Percentiles rank a stretch among this genome's conserved stretches.
These are phyloP conservation scores for Pythium aristosporum DNA, from an alignment of 352 stramenopile genomes.

Conservation along the genomic window DNA sequence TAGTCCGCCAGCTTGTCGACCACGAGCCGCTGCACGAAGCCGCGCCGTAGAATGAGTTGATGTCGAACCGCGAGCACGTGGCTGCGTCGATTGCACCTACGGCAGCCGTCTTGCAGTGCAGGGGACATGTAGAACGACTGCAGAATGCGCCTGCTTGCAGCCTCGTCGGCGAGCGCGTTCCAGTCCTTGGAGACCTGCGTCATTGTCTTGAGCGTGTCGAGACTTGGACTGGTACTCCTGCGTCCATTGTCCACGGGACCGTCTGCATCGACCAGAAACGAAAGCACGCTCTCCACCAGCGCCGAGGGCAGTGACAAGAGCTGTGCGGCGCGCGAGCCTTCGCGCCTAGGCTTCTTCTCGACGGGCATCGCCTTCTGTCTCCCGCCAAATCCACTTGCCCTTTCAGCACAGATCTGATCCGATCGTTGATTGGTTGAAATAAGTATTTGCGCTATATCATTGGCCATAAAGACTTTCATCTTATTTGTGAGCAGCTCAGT, in stretches of 20 bases:
- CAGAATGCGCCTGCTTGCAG: not conserved
- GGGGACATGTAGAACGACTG: not conserved
- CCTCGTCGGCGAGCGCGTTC: not conserved
- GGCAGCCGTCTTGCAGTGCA: not conserved
- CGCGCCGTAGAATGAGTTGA: slow-evolving; percentile 3
- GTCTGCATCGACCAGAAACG: not conserved
- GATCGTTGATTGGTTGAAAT: too few species aligned
- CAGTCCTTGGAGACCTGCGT: not conserved
- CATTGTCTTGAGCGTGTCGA: not conserved
- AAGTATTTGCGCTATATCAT: too few species aligned
- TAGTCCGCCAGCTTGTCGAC: not conserved
- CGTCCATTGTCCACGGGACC: not conserved
- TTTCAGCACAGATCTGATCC: too few species aligned
- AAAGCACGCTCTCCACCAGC: not conserved
- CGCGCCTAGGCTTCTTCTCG: not conserved
- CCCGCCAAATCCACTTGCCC: too few species aligned
- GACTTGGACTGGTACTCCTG: too few species aligned
- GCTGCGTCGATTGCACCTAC: not conserved
- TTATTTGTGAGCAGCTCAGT: too few species aligned
- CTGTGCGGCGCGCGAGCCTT: not conserved
- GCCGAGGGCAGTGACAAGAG: not conserved
- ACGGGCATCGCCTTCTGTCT: not conserved
- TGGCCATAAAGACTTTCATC: too few species aligned
- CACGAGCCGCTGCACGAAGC: not conserved
- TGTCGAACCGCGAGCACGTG: not conserved